A percentile compares a stretch with the other conserved stretches of the same genome.
These are phyloP conservation scores for Dendrobium catenatum DNA, from an alignment of 106 monocot species.

Conservation along the genomic window DNA sequence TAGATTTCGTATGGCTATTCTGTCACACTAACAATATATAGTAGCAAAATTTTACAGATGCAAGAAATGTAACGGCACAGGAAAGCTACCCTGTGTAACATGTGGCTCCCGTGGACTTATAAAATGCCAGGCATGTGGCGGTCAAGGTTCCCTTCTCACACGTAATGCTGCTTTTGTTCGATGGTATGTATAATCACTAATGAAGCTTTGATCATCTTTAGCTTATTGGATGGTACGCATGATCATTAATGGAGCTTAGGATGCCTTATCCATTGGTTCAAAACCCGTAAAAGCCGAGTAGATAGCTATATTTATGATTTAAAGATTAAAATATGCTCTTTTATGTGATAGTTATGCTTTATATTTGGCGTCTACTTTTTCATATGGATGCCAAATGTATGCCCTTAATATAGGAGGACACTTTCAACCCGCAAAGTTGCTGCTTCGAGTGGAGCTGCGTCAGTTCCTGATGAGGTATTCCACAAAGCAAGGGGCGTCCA, in stretches of 20 bases:
- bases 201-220: neutral
- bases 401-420: slow-evolving; percentile 44
- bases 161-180: slow-evolving; percentile 45
- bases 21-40: neutral
- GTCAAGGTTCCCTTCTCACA: slow-evolving; percentile 57
- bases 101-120: slow-evolving; percentile 70
- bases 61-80: slow-evolving; percentile 58
- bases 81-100: slow-evolving; percentile 61
- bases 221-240: neutral
- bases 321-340: too few relatives aligned
- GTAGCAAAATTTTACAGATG: slow-evolving; percentile 47
- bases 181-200: slow-evolving; percentile 45
- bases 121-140: slow-evolving; percentile 57
- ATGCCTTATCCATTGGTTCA: too few relatives aligned
- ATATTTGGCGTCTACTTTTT: too few relatives aligned
- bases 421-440: slow-evolving; percentile 68
- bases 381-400: neutral
- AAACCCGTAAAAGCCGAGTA: too few relatives aligned
- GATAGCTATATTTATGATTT: too few relatives aligned
- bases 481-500: slow-evolving; percentile 76
- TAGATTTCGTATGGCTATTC: neutral
- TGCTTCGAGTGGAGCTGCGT: slow-evolving; percentile 77
- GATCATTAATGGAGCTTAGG: too few relatives aligned
- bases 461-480: slow-evolving; percentile 92
- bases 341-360: too few relatives aligned